Conservation (phyloP, 768 basidiomycete genomes). For the Goffeauzyma gilvescens region DNA sequence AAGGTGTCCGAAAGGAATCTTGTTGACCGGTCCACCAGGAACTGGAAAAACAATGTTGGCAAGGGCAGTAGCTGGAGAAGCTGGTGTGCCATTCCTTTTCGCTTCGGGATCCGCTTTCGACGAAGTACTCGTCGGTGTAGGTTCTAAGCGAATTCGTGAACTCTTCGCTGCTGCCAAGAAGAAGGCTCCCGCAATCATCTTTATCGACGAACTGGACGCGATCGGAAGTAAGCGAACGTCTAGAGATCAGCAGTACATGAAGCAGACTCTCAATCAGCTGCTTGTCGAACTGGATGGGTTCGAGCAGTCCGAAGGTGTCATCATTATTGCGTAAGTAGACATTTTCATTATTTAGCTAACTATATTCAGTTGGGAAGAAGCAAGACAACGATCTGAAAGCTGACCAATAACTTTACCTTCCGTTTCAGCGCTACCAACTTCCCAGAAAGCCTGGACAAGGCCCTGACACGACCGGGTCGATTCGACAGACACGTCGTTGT, state of each 20-base stretch:
- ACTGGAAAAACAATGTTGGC: constrained; percentile 99
- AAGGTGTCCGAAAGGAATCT: constrained; percentile 78
- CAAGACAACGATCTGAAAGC: too few relatives aligned
- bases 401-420: neutral
- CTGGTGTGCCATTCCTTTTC: constrained; percentile 92
- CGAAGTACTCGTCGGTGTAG: constrained; percentile 56
- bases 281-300: constrained; percentile 97
- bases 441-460: constrained; percentile 82
- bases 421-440: constrained; percentile 53
- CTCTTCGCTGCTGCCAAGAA: constrained; percentile 85
- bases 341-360: too few relatives aligned
- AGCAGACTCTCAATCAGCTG: constrained; percentile 67
- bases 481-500: constrained; percentile 88
- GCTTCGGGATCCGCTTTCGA: constrained; percentile 94
- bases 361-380: too few relatives aligned
- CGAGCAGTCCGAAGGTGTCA: constrained; percentile 70
- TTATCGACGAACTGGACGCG: constrained; percentile 91
- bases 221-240: constrained; percentile 57
- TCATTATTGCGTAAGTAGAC: constrained; percentile 64
- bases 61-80: constrained; percentile 89
- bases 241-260: constrained; percentile 34
- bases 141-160: constrained; percentile 79
- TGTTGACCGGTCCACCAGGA: constrained; percentile 40
- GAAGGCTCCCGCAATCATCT: constrained; percentile 89
- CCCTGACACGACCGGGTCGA: constrained; percentile 83